phyloP scores from a whole-genome alignment of 2,329 filamentous ascomycete genomes.

The Leptographium lundbergii region DNA sequence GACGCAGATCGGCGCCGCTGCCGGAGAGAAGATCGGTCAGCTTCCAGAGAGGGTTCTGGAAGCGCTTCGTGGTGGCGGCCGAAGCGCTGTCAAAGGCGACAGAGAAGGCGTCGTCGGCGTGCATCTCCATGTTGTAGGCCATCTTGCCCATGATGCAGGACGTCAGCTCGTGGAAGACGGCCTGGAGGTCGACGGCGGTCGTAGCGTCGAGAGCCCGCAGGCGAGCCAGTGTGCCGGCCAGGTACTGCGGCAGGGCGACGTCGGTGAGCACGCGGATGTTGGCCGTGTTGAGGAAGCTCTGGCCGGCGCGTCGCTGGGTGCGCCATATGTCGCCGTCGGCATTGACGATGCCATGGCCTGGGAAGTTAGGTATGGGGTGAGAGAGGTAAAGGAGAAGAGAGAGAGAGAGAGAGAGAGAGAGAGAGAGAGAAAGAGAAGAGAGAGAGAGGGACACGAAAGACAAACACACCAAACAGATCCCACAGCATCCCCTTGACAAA shows the following conservation, averaged over 20 bases:
- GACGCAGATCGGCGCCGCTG: constrained; percentile 30
- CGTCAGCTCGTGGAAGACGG: constrained; percentile 50
- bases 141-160: constrained; percentile 55
- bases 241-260: constrained; percentile 40
- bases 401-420: not conserved
- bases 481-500: constrained; percentile 48
- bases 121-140: constrained; percentile 59
- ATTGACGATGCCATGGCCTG: constrained; percentile 53
- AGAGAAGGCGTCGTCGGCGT: constrained; percentile 46
- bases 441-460: not conserved
- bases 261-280: constrained; percentile 46
- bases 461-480: constrained; percentile 43
- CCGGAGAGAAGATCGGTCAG: constrained; percentile 42
- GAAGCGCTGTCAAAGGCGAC: constrained; percentile 50
- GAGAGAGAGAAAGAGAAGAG: not conserved
- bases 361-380: not conserved
- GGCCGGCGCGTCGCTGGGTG: constrained; percentile 48
- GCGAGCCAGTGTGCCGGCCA: constrained; percentile 27
- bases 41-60: constrained; percentile 53
- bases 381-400: not conserved
- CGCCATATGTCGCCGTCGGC: constrained; percentile 52
- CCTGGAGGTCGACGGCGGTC: constrained; percentile 39
- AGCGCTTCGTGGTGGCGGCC: constrained; percentile 44
- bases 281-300: constrained; percentile 43
- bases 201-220: constrained; percentile 21